A percentile compares a stretch with the other conserved stretches of the same genome.
Conservation (phyloP, 2,329 filamentous ascomycete species). For the Nothomitra cinnamomea region DNA sequence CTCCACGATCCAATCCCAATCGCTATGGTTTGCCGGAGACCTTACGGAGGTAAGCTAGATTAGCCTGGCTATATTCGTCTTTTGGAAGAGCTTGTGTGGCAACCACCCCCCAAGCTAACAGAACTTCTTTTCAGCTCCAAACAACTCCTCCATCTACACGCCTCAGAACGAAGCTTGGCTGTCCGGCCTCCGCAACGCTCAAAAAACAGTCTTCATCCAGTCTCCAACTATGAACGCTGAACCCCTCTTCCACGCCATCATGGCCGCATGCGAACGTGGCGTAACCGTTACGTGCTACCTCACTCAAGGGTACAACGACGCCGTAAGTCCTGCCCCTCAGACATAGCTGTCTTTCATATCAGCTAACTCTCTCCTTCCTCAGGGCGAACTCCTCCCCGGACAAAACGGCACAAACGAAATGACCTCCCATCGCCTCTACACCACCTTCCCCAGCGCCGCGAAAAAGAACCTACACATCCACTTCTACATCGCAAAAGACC, state of each 20-base stretch:
- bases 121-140: conserved; percentile 25
- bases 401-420: conserved; percentile 65
- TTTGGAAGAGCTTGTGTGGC: no score
- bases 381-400: conserved; percentile 57
- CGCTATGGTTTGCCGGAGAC: conserved; percentile 51
- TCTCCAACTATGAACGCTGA: conserved; percentile 61
- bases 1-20: conserved; percentile 45
- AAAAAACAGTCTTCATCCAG: conserved; percentile 54
- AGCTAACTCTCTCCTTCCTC: background rate
- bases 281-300: conserved; percentile 53
- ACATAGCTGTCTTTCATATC: no score
- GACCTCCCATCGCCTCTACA: conserved; percentile 42
- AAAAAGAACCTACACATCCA: conserved; percentile 39
- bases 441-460: conserved; percentile 31
- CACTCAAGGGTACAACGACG: conserved; percentile 65
- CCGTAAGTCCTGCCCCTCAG: conserved; percentile 27
- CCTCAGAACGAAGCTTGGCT: conserved; percentile 66
- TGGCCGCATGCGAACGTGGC: conserved; percentile 47
- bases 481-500: conserved; percentile 62
- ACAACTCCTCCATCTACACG: conserved; percentile 40
- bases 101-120: background rate
- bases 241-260: conserved; percentile 45
- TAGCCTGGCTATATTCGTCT: no score
- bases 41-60: conserved; percentile 41
- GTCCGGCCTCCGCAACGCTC: conserved; percentile 48